A percentile compares a stretch with the other conserved stretches of the same genome.
phyloP scores from a whole-genome alignment of 352 stramenopile species.

The Phytophthora europaea region DNA sequence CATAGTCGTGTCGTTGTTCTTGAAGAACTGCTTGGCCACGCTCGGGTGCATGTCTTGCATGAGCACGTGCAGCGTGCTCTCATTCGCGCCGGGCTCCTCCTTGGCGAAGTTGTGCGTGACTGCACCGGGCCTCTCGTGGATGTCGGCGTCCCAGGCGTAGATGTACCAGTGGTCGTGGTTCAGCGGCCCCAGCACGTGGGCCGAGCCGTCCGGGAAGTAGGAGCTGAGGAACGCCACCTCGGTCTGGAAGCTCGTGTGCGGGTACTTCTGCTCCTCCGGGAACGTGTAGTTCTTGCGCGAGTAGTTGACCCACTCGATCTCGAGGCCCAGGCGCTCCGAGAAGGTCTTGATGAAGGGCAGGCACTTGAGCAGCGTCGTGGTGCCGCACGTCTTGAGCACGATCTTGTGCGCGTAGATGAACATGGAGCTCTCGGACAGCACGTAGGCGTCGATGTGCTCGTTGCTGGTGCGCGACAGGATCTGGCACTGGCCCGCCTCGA shows the following conservation, averaged over 20 bases:
- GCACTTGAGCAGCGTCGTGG: slow-evolving; percentile 97
- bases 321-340: slow-evolving; percentile 89
- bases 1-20: slow-evolving; percentile 70
- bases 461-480: slow-evolving; percentile 98
- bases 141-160: slow-evolving; percentile 96
- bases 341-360: slow-evolving; percentile 90
- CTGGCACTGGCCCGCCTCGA: slow-evolving; percentile 95
- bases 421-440: slow-evolving; percentile 97
- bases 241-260: slow-evolving; percentile 97
- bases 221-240: slow-evolving; percentile 97
- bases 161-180: slow-evolving; percentile 99
- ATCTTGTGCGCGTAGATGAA: slow-evolving; percentile 99
- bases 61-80: slow-evolving; percentile 85
- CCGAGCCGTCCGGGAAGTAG: slow-evolving; percentile 88
- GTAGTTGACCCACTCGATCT: slow-evolving; percentile 99
- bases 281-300: slow-evolving; percentile 99
- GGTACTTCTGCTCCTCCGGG: slow-evolving; percentile 98
- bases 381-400: slow-evolving; percentile 99
- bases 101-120: slow-evolving; percentile 24
- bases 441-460: slow-evolving; percentile 96
- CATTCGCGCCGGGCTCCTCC: slow-evolving; percentile 42
- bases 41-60: slow-evolving; percentile 90
- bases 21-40: slow-evolving; percentile 90
- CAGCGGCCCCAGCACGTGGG: slow-evolving; percentile 94
- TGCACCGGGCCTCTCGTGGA: slow-evolving; percentile 50